Conservation (phyloP, 345 rosid genomes). For the Schrenkiella parvula region DNA sequence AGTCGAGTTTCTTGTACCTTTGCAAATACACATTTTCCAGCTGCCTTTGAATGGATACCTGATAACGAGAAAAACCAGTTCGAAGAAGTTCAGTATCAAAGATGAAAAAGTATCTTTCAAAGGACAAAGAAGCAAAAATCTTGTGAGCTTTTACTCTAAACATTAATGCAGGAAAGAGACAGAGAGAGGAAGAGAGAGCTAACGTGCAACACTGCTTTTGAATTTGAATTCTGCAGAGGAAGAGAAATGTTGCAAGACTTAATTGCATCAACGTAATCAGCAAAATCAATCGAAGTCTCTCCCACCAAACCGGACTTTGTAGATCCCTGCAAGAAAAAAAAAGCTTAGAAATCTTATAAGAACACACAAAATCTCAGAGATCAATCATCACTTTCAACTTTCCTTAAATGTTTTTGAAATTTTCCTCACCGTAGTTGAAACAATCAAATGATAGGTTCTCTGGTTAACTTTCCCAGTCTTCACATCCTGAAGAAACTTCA, state of each 20-base stretch:
- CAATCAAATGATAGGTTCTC: constrained; percentile 65
- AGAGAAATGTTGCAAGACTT: constrained; percentile 64
- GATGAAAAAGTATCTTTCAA: constrained; percentile 17
- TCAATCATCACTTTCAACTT: background rate
- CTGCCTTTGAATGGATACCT: constrained; percentile 78
- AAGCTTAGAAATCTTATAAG: background rate
- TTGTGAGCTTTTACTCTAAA: constrained; percentile 24
- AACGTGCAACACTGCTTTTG: constrained; percentile 85
- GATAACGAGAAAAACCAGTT: constrained; percentile 9
- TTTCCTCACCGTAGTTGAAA: constrained; percentile 64
- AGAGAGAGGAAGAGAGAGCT: constrained; percentile 39
- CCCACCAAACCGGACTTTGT: constrained; percentile 71
- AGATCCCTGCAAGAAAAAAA: constrained; percentile 54
- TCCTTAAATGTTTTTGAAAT: background rate
- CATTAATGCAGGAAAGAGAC: constrained; percentile 33
- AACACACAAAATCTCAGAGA: background rate
- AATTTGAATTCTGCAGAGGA: constrained; percentile 79
- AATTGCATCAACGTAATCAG: constrained; percentile 55
- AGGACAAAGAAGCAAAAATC: constrained; percentile 15
- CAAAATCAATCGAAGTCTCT: constrained; percentile 80
- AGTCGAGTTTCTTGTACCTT: constrained; percentile 39
- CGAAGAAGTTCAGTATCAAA: constrained; percentile 30
- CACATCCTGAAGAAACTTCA: constrained; percentile 57
- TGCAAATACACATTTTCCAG: constrained; percentile 45
- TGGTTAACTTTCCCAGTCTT: constrained; percentile 62